These are phyloP conservation scores for Actinomortierella wolfii DNA, from an alignment of 371 early-diverging fungal species.

Conservation along the genomic window DNA sequence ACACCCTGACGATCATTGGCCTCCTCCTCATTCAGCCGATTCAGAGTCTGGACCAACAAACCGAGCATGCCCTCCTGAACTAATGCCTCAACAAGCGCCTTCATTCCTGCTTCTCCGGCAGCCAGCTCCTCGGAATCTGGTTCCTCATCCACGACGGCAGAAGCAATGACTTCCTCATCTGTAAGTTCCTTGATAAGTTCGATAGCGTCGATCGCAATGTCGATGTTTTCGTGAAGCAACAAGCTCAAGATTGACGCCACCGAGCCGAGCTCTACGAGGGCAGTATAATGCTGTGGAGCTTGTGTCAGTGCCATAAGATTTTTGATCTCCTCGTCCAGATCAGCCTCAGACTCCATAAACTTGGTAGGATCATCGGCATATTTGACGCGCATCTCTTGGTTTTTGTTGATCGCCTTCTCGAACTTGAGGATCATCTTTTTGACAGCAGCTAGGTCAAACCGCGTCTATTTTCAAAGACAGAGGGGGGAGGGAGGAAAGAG, in stretches of 20 bases:
- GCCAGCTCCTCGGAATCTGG: conserved; percentile 59
- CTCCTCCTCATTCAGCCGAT: conserved; percentile 78
- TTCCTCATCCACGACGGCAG: conserved; percentile 36
- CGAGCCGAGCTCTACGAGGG: conserved; percentile 71
- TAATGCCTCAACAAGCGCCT: conserved; percentile 70
- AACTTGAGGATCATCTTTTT: conserved; percentile 81
- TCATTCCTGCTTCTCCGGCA: conserved; percentile 69
- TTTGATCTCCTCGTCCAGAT: conserved; percentile 89
- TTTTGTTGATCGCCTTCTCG: conserved; percentile 85
- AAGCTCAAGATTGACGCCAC: conserved; percentile 71
- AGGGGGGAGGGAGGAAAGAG: background rate
- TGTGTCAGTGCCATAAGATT: conserved; percentile 73
- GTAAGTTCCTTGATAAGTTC: conserved; percentile 88
- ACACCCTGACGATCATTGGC: conserved; percentile 86
- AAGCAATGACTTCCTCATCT: conserved; percentile 84
- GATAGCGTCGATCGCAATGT: conserved; percentile 85
- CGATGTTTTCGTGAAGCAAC: conserved; percentile 92
- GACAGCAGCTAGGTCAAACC: conserved; percentile 65
- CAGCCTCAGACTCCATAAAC: conserved; percentile 95
- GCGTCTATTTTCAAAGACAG: conserved; percentile 47
- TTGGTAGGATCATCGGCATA: conserved; percentile 79
- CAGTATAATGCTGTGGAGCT: conserved; percentile 79
- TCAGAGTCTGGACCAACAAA: conserved; percentile 79
- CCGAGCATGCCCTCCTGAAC: conserved; percentile 77
- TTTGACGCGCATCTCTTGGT: conserved; percentile 86